These are phyloP conservation scores for Elasticomyces elasticus DNA, from an alignment of 495 filamentous ascomycete genomes.

Conservation along the genomic window DNA sequence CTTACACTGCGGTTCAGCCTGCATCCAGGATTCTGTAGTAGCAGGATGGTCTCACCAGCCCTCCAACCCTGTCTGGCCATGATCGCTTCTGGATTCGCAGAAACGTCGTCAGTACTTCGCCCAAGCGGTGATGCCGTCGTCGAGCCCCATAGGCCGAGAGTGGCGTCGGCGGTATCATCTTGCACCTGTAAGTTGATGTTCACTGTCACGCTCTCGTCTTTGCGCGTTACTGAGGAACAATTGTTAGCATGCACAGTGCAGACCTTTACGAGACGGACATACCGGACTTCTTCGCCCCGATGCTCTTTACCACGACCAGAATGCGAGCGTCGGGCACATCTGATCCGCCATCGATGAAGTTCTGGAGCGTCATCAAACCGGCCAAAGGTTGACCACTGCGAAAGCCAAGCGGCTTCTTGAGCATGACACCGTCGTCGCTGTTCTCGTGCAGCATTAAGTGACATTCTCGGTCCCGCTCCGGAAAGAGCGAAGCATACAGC, in stretches of 20 bases:
- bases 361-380: conserved; percentile 46
- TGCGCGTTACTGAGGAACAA: conserved; percentile 33
- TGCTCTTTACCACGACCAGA: conserved; percentile 47
- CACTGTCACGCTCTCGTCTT: conserved; percentile 35
- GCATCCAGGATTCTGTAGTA: conserved; percentile 43
- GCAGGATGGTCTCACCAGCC: conserved; percentile 18
- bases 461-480: conserved; percentile 40
- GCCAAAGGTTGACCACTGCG: conserved; percentile 30
- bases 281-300: conserved; percentile 41
- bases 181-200: conserved; percentile 46
- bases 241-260: not conserved
- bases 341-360: conserved; percentile 43
- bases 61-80: conserved; percentile 9
- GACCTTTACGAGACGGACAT: not conserved
- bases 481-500: conserved; percentile 41
- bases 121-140: conserved; percentile 35
- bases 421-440: conserved; percentile 33
- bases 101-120: not conserved
- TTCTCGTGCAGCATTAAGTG: conserved; percentile 45
- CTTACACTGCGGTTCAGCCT: conserved; percentile 23
- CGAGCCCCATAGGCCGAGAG: conserved; percentile 46
- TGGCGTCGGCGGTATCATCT: conserved; percentile 48
- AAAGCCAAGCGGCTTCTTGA: conserved; percentile 40
- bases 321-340: conserved; percentile 40
- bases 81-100: conserved; percentile 38